A percentile compares a stretch with the other conserved stretches of the same genome.
These are phyloP conservation scores for Tinospora cordifolia DNA, from an alignment of 164 flowering plant genomes.

Conservation along the genomic window DNA sequence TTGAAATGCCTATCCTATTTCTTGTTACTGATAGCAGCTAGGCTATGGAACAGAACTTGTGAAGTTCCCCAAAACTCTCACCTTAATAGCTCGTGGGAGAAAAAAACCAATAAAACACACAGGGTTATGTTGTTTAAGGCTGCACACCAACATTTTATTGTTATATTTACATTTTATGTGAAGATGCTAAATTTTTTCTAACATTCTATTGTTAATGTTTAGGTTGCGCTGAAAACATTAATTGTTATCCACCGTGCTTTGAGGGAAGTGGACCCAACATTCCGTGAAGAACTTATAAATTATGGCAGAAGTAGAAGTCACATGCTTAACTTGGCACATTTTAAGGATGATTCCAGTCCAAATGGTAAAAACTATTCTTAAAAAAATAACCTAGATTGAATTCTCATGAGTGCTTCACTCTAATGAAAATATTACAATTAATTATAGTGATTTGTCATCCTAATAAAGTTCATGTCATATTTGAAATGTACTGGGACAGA, in stretches of 20 bases:
- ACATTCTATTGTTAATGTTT: constrained; percentile 8
- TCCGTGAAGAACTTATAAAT: constrained; percentile 84
- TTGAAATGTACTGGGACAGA: too few species aligned
- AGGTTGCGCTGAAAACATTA: constrained; percentile 95
- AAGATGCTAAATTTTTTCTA: constrained; percentile 6
- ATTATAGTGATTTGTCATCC: not conserved
- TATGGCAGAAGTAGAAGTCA: constrained; percentile 80
- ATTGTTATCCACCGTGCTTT: constrained; percentile 92
- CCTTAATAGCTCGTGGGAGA: too few species aligned
- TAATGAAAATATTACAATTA: not conserved
- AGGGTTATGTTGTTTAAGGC: not conserved
- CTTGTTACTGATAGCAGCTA: too few species aligned
- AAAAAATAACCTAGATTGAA: not conserved
- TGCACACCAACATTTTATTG: not conserved
- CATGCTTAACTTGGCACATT: constrained; percentile 90
- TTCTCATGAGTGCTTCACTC: too few species aligned
- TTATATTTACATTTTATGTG: not conserved
- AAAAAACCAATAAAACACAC: too few species aligned
- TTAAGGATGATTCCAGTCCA: constrained; percentile 95
- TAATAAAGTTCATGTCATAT: too few species aligned
- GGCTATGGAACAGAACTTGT: too few species aligned
- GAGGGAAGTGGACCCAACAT: constrained; percentile 92
- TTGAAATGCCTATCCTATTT: too few species aligned
- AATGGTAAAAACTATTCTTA: constrained; percentile 46
- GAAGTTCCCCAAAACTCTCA: too few species aligned